These are phyloP conservation scores for Desmodesmus armatus DNA, from an alignment of 139 green algal species.

Conservation along the genomic window DNA sequence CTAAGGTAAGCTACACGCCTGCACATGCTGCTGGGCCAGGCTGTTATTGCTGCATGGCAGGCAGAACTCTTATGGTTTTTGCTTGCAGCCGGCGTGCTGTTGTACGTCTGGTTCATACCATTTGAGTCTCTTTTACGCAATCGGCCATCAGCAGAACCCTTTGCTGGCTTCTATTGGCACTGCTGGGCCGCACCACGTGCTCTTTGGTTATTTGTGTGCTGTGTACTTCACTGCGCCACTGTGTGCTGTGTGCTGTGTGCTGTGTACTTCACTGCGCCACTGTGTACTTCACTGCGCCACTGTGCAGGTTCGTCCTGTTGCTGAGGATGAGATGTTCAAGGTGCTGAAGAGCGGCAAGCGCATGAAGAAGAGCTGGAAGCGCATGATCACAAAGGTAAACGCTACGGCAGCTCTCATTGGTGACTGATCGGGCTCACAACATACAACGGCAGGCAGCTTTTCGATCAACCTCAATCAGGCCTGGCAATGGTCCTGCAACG, in stretches of 20 bases:
- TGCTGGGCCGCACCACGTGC: too few relatives aligned
- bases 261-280: too few relatives aligned
- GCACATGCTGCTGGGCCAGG: too few relatives aligned
- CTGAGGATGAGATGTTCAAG: constrained; percentile 99
- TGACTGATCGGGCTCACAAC: neutral
- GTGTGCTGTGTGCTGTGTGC: too few relatives aligned
- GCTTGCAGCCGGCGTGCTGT: too few relatives aligned
- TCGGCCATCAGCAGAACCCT: neutral
- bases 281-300: too few relatives aligned
- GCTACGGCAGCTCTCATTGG: too few relatives aligned
- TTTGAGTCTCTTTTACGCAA: too few relatives aligned
- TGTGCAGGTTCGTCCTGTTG: constrained; percentile 93
- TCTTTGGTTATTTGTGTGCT: neutral
- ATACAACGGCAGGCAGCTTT: neutral
- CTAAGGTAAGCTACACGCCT: constrained; percentile 95
- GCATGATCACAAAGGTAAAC: constrained; percentile 99
- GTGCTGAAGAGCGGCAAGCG: constrained; percentile 94
- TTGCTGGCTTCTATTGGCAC: neutral
- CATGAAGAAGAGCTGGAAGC: constrained; percentile 98
- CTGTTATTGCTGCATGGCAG: too few relatives aligned
- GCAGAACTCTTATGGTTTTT: too few relatives aligned
- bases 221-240: neutral
- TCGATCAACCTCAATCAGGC: too few relatives aligned
- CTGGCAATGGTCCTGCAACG: neutral
- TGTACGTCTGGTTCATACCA: too few relatives aligned